These are phyloP conservation scores for Steccherinum ochraceum DNA, from an alignment of 768 basidiomycete genomes.

Conservation along the genomic window DNA sequence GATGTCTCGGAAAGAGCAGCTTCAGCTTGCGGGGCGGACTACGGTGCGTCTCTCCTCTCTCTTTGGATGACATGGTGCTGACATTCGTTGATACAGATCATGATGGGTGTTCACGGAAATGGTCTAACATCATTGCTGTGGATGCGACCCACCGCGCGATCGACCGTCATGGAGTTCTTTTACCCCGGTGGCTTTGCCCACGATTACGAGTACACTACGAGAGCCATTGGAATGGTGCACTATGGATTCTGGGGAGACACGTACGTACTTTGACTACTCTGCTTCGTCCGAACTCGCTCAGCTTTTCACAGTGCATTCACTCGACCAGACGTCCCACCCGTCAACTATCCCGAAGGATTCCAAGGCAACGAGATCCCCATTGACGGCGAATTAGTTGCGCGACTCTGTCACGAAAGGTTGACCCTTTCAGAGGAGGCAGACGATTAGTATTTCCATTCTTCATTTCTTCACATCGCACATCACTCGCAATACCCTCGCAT, in stretches of 20 bases:
- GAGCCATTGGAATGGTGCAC: slow-evolving; percentile 75
- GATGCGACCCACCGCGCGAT: slow-evolving; percentile 81
- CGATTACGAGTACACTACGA: slow-evolving; percentile 81
- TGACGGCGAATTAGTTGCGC: slow-evolving; percentile 62
- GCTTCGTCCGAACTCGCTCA: slow-evolving; percentile 1
- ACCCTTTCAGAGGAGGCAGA: slow-evolving; percentile 54
- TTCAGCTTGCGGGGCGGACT: slow-evolving; percentile 73
- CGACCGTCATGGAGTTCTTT: slow-evolving; percentile 93
- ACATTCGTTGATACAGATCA: slow-evolving; percentile 47
- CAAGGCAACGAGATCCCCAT: slow-evolving; percentile 83
- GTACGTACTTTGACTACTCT: slow-evolving; percentile 38
- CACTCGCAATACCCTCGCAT: neutral
- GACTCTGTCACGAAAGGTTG: slow-evolving; percentile 51
- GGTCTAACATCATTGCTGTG: slow-evolving; percentile 83
- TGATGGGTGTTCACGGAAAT: slow-evolving; percentile 95
- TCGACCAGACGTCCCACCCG: slow-evolving; percentile 59
- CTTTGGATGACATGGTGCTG: neutral
- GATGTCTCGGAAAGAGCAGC: slow-evolving; percentile 73
- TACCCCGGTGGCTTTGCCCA: slow-evolving; percentile 76
- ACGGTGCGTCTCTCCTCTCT: slow-evolving; percentile 46
- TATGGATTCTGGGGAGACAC: slow-evolving; percentile 79
- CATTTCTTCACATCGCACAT: neutral
- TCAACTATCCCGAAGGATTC: slow-evolving; percentile 82
- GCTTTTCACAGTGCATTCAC: slow-evolving; percentile 56
- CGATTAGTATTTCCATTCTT: slow-evolving; percentile 31